phyloP scores from a whole-genome alignment of 331 rosid genomes.

The Malus hybrid region DNA sequence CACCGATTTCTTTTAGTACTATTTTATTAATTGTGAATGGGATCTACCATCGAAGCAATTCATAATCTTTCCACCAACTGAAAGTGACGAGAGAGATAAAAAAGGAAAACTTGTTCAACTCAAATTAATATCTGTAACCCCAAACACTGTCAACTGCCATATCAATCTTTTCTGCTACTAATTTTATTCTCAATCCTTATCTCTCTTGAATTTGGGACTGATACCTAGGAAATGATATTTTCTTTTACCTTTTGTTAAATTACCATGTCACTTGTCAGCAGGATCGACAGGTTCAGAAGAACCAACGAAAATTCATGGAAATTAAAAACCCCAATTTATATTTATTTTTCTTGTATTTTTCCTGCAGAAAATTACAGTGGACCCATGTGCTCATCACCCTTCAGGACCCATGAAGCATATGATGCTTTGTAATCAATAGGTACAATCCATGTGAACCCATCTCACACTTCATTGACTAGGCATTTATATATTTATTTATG shows the following conservation, averaged over 20 bases:
- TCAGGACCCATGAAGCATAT: constrained; percentile 17
- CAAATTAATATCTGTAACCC: background rate
- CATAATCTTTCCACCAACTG: background rate
- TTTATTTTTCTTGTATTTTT: background rate
- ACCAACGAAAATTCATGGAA: background rate
- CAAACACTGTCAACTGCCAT: background rate
- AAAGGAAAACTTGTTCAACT: background rate
- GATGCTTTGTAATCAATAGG: constrained; percentile 2
- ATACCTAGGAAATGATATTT: background rate
- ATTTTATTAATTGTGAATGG: background rate
- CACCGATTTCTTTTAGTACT: too few species aligned
- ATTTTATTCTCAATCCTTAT: background rate
- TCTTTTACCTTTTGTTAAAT: background rate
- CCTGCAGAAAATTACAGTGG: constrained; percentile 1
- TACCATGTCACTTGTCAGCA: too few species aligned
- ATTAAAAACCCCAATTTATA: background rate
- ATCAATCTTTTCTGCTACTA: background rate
- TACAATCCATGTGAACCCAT: constrained; percentile 45
- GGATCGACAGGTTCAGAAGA: too few species aligned
- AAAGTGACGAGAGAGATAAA: background rate
- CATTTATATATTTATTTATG: background rate
- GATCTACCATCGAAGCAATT: background rate
- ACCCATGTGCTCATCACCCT: constrained; percentile 30
- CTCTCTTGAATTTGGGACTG: background rate
- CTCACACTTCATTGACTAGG: constrained; percentile 21